Conservation (phyloP, 139 green algal species). For the Chlorella sp. region DNA sequence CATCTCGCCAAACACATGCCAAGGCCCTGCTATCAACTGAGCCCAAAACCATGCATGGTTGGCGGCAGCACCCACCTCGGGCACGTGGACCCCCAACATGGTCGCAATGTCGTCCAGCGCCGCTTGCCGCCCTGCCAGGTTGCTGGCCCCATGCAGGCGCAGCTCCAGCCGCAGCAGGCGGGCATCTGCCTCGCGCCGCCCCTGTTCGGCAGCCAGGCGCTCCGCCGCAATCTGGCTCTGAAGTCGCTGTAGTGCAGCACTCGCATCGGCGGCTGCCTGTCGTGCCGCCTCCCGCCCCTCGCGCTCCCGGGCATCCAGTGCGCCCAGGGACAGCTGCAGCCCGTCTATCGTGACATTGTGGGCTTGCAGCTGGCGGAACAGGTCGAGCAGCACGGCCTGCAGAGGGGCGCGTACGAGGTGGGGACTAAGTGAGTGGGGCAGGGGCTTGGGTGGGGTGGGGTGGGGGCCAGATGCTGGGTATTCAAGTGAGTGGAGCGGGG, state of each 20-base stretch:
- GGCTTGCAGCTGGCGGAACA: background rate
- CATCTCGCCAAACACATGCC: too few relatives aligned
- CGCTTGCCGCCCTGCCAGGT: slow-evolving; percentile 6
- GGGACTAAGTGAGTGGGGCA: too few relatives aligned
- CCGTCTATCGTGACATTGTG: background rate
- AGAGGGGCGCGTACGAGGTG: background rate
- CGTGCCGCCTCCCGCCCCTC: background rate
- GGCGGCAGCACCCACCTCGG: background rate
- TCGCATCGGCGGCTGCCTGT: background rate
- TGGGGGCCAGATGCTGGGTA: too few relatives aligned
- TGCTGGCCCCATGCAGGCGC: slow-evolving; percentile 13
- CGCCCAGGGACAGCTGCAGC: background rate
- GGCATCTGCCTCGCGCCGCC: background rate
- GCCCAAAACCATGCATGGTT: background rate
- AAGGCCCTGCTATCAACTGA: too few relatives aligned
- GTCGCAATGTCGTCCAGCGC: slow-evolving; percentile 19
- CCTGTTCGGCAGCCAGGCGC: background rate
- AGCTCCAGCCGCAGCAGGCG: background rate
- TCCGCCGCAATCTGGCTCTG: background rate
- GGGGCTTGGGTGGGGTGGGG: too few relatives aligned
- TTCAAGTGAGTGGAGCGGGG: too few relatives aligned
- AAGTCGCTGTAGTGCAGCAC: background rate
- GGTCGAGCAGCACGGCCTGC: slow-evolving; percentile 1
- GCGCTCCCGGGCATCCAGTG: background rate
- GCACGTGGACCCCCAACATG: slow-evolving; percentile 10